These are phyloP conservation scores for Larix kaempferi DNA, from an alignment of 75 land plant species.

Conservation along the genomic window DNA sequence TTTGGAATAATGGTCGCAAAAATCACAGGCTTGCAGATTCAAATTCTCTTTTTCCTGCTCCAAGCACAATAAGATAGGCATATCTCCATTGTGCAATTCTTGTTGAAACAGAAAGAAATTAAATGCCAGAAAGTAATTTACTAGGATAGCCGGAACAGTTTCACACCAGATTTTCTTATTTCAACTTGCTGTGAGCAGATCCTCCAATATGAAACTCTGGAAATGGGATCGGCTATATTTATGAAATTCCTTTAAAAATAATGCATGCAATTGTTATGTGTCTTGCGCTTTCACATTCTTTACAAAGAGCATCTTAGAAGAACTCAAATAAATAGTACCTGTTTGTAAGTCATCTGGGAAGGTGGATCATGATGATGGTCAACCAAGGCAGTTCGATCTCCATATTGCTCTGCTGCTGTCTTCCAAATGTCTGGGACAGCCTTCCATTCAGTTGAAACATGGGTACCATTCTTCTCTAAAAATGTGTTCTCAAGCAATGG, in stretches of 20 bases:
- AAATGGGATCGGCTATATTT: background rate
- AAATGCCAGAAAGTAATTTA: background rate
- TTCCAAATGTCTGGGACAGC: constrained; percentile 94
- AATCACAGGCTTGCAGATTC: background rate
- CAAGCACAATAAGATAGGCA: background rate
- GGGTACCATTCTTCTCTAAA: constrained; percentile 17
- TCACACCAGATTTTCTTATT: background rate
- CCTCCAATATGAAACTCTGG: background rate
- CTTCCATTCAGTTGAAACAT: constrained; percentile 47
- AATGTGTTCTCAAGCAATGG: constrained; percentile 47
- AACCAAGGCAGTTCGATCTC: constrained; percentile 62
- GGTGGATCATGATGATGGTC: constrained; percentile 90
- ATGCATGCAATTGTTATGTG: background rate
- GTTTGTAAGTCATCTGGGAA: constrained; percentile 62
- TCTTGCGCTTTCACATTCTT: background rate
- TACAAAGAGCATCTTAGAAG: no score
- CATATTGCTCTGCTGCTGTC: constrained; percentile 65
- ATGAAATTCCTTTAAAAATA: background rate
- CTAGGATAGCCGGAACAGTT: background rate
- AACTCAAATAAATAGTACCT: constrained; percentile 32
- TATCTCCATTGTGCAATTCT: background rate
- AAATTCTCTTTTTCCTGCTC: background rate
- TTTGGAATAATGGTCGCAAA: background rate
- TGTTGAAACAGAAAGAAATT: background rate
- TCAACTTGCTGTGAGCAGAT: background rate